Base-by-base conservation (phyloP, 2,329 filamentous ascomycete genomes). In the Bipolaris zeicola region DNA sequence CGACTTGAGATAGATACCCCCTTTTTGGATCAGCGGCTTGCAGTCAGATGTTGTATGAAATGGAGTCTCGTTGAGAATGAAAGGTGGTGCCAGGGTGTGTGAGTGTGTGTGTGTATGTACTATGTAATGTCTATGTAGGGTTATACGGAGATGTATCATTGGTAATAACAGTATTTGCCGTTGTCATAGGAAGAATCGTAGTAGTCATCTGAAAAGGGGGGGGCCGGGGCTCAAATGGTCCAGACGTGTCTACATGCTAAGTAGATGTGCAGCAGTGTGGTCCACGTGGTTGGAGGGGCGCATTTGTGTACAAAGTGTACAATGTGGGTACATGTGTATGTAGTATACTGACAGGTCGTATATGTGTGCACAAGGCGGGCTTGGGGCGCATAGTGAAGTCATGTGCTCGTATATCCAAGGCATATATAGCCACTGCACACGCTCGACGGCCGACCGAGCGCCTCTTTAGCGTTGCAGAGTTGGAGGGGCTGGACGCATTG, bases 1-100 rank as follows among this genome's bases (percentile, higher is more conserved):
- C 50, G 52, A 50, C 53, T 59, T 62, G 62, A 63, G 55, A 55
- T 60, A 66, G 64, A 66, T 66, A 66, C 64, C 64, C 64, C 62
- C 34, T 34, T 31, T 61, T 60, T 57, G 52, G 52, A 61, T 52
- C 58, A 61, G 61, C 49, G 58, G 50, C 42, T 49, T 57, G 57
- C 52, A 57, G 52, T 57, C 52, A 52, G 56, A 46, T 61, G 26
- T 45, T 58, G 62, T 53, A 57, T 62, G 56, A 44, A 45, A 50
- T 52, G 55, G 55, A 63, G 57, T 52, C 54, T 58, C 31, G 43
- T 47, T 31, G 31, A 42, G 37, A 52, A 42, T 24, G 37, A 41
- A 47, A 31, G 26, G 31, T 44, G 48, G 48, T 7, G 48, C 20
- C 18, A 51, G 28, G 48, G 26, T 28, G 14, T 44, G 39, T 3